Evolutionary conservation across 768 basidiomycete species (phyloP).

Genomic region (Pisolithus orientalis): DNA sequence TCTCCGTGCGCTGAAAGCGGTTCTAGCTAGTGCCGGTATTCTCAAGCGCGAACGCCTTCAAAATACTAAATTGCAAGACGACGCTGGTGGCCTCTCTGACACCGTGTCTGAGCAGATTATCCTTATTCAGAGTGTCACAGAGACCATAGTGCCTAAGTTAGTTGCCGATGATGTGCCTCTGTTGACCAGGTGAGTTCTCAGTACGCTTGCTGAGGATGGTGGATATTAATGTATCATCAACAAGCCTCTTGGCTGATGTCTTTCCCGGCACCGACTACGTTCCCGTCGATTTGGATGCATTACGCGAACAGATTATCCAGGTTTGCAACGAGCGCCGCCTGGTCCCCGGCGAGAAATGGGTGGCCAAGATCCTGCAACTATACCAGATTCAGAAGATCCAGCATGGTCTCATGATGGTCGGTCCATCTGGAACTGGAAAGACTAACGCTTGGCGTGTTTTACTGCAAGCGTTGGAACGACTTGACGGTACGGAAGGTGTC

Average conservation of each 20-base stretch:
- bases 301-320: constrained; percentile 79
- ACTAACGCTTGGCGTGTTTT: constrained; percentile 96
- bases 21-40: constrained; percentile 94
- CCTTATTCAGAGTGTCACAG: constrained; percentile 95
- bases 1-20: constrained; percentile 93
- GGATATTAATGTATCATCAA: neutral
- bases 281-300: constrained; percentile 80
- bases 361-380: constrained; percentile 91
- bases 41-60: constrained; percentile 88
- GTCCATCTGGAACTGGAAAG: constrained; percentile 94
- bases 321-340: constrained; percentile 85
- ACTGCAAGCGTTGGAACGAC: constrained; percentile 79
- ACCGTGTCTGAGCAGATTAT: constrained; percentile 87
- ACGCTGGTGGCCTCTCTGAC: constrained; percentile 57
- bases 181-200: constrained; percentile 66
- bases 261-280: constrained; percentile 94
- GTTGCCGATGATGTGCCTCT: constrained; percentile 96
- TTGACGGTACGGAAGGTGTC: constrained; percentile 90
- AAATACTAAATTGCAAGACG: constrained; percentile 34
- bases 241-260: constrained; percentile 87
- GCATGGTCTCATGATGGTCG: constrained; percentile 99
- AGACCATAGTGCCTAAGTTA: constrained; percentile 97
- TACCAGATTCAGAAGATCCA: constrained; percentile 99
- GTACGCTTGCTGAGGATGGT: neutral
- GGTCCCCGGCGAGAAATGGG: constrained; percentile 84